These are phyloP conservation scores for Thermomyces lanuginosus DNA, from an alignment of 2,329 filamentous ascomycete genomes.

Conservation along the genomic window DNA sequence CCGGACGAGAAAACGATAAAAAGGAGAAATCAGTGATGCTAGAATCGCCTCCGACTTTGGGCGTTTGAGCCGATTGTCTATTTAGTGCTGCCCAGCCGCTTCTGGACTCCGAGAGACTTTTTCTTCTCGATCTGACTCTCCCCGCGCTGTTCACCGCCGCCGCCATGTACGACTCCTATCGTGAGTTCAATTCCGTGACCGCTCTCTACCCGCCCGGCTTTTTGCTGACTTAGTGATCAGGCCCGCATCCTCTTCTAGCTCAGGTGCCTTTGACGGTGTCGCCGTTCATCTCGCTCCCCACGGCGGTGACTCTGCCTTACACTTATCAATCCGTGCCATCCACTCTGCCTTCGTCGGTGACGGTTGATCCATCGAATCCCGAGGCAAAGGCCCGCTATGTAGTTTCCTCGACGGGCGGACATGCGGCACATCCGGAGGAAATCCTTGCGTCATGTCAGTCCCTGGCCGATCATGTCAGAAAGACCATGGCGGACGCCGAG, in stretches of 20 bases:
- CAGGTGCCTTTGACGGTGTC: slow-evolving; percentile 90
- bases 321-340: slow-evolving; percentile 85
- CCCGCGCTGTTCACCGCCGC: too few relatives aligned
- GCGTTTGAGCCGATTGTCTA: too few relatives aligned
- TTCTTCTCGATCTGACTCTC: too few relatives aligned
- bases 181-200: slow-evolving; percentile 15
- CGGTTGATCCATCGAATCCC: slow-evolving; percentile 33
- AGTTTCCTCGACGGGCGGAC: slow-evolving; percentile 58
- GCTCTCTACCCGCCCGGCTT: background rate
- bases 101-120: too few relatives aligned
- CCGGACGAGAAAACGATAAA: too few relatives aligned
- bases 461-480: slow-evolving; percentile 57
- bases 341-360: slow-evolving; percentile 59
- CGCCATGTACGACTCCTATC: slow-evolving; percentile 32
- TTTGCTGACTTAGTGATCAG: slow-evolving; percentile 28
- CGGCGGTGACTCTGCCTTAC: slow-evolving; percentile 81
- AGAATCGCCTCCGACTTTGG: too few relatives aligned
- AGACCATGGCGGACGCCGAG: slow-evolving; percentile 52
- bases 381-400: slow-evolving; percentile 50
- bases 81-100: too few relatives aligned
- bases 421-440: slow-evolving; percentile 71
- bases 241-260: slow-evolving; percentile 70
- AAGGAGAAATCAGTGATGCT: too few relatives aligned
- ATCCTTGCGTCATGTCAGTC: slow-evolving; percentile 69
- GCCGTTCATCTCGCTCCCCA: slow-evolving; percentile 80